Conservation (phyloP, 164 flowering plant species). For the Stephania yunnanensis region DNA sequence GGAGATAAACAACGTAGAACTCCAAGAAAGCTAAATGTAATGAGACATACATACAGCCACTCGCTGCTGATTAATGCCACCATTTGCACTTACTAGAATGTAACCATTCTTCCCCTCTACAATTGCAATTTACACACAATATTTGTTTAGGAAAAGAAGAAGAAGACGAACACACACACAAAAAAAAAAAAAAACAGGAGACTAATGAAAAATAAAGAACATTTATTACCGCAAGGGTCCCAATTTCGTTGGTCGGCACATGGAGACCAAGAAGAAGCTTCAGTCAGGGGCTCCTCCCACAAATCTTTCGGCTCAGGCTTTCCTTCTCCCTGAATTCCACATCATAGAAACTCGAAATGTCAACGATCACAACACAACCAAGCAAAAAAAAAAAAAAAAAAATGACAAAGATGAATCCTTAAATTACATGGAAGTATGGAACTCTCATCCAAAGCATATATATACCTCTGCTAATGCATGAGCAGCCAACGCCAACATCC, state of each 20-base stretch:
- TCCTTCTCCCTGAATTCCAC: slow-evolving; percentile 41
- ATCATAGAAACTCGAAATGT: not conserved
- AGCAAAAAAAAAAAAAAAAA: not conserved
- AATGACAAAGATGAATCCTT: not conserved
- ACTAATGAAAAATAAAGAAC: not conserved
- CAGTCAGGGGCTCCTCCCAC: slow-evolving; percentile 72
- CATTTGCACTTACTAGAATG: slow-evolving; percentile 94
- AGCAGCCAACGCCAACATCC: slow-evolving; percentile 90
- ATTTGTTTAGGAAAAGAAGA: not conserved
- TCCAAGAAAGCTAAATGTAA: too few relatives aligned
- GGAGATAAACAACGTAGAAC: not conserved
- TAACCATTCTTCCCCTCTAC: slow-evolving; percentile 79
- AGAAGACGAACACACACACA: not conserved
- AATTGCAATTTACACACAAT: slow-evolving; percentile 14
- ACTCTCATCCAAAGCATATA: slow-evolving; percentile 29
- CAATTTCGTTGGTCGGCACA: slow-evolving; percentile 73
- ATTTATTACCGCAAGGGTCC: slow-evolving; percentile 61
- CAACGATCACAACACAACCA: not conserved
- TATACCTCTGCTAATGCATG: slow-evolving; percentile 87
- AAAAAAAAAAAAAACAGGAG: not conserved
- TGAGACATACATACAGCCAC: slow-evolving; percentile 74
- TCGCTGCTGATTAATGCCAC: slow-evolving; percentile 98
- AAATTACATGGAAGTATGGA: not conserved
- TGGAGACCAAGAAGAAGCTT: slow-evolving; percentile 78
- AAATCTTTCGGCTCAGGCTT: slow-evolving; percentile 88